Evolutionary conservation across 345 rosid genomes (phyloP).

Genomic region (Excoecaria agallocha): DNA sequence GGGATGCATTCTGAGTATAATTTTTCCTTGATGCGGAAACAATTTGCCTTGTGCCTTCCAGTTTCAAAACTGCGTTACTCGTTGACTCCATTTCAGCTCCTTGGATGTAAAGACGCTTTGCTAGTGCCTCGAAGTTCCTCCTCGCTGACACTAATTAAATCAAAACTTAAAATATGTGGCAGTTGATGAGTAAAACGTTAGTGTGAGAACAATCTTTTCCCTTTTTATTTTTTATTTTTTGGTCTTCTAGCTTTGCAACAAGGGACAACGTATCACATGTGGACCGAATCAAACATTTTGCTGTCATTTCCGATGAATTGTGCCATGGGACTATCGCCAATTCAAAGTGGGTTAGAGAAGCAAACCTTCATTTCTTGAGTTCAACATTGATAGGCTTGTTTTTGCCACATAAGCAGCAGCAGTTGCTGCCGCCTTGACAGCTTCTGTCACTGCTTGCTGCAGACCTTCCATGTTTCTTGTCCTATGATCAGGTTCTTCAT

Average conservation of each 20-base stretch:
- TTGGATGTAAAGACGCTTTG: slow-evolving; percentile 16
- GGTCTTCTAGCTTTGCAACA: not conserved
- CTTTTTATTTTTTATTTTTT: not conserved
- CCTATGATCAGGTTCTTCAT: slow-evolving; percentile 15
- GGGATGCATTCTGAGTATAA: slow-evolving; percentile 6
- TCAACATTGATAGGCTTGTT: slow-evolving; percentile 24
- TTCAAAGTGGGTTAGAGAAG: not conserved
- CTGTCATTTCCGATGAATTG: not conserved
- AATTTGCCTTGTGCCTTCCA: slow-evolving; percentile 17
- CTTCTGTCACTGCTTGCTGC: slow-evolving; percentile 18
- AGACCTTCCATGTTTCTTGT: slow-evolving; percentile 15
- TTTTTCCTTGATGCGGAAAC: slow-evolving; percentile 5
- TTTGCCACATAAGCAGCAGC: slow-evolving; percentile 22
- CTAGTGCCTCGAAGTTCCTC: slow-evolving; percentile 19
- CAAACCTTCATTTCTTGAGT: slow-evolving; percentile 25
- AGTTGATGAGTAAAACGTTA: slow-evolving; percentile 2
- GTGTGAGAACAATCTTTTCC: not conserved
- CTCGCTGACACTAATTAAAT: slow-evolving; percentile 15
- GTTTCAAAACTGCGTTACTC: slow-evolving; percentile 8
- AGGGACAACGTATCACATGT: not conserved
- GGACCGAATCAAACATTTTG: not conserved
- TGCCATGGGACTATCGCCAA: not conserved
- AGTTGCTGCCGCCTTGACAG: slow-evolving; percentile 21
- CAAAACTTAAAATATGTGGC: no score
- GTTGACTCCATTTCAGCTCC: slow-evolving; percentile 22